Conservation (phyloP, 2,329 filamentous ascomycete species). For the Cercospora zeina region DNA sequence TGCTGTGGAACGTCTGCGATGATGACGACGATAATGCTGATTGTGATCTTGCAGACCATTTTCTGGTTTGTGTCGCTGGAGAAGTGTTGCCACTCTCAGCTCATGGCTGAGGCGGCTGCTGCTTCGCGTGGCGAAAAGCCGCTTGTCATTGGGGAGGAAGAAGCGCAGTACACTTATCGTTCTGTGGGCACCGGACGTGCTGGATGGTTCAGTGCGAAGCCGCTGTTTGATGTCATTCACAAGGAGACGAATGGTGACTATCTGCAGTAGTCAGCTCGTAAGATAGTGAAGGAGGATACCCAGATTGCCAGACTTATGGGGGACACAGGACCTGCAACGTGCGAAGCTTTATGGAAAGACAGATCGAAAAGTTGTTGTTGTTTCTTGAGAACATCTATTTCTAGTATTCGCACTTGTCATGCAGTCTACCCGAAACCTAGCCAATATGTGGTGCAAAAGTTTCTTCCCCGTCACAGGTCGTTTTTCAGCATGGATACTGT, state of each 20-base stretch:
- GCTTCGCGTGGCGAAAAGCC: conserved; percentile 63
- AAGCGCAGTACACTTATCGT: conserved; percentile 68
- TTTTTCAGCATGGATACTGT: too few species aligned
- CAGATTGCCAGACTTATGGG: not conserved
- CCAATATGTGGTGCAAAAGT: too few species aligned
- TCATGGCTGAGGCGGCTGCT: conserved; percentile 60
- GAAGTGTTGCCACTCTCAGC: conserved; percentile 45
- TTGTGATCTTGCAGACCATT: conserved; percentile 13
- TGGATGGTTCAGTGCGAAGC: conserved; percentile 71
- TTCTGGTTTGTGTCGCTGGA: conserved; percentile 49
- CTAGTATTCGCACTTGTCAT: not conserved
- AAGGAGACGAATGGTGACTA: conserved; percentile 61
- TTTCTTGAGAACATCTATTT: not conserved
- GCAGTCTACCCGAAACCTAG: not conserved
- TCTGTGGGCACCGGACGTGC: conserved; percentile 61
- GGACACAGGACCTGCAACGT: not conserved
- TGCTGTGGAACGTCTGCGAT: too few species aligned
- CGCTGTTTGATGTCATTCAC: conserved; percentile 69
- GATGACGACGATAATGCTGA: not conserved
- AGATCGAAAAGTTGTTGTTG: not conserved
- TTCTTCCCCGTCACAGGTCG: too few species aligned
- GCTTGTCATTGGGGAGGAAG: conserved; percentile 66
- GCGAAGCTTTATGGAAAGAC: not conserved
- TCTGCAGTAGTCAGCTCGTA: conserved; percentile 40
- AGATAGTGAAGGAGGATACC: not conserved